These are phyloP conservation scores for Axilococcus clingmanii DNA, from an alignment of 139 green algal genomes.

Conservation along the genomic window DNA sequence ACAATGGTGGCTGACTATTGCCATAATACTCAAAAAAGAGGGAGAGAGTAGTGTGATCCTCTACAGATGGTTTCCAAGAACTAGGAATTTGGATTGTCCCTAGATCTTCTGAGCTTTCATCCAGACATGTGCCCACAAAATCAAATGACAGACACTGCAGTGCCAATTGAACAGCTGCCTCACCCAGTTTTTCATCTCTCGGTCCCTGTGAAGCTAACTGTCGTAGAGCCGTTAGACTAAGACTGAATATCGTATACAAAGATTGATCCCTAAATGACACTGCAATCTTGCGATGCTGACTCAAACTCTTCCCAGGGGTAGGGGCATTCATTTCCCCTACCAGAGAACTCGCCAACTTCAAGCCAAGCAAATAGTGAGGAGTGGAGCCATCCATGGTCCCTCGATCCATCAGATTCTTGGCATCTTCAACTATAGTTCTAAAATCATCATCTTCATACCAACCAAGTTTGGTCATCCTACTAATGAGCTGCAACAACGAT, in stretches of 20 bases:
- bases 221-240: slow-evolving; percentile 44
- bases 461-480: slow-evolving; percentile 85
- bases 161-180: slow-evolving; percentile 67
- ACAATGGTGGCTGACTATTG: slow-evolving; percentile 65
- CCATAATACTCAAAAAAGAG: slow-evolving; percentile 89
- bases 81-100: slow-evolving; percentile 85
- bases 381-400: slow-evolving; percentile 19
- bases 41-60: slow-evolving; percentile 77
- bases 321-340: slow-evolving; percentile 89
- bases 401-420: slow-evolving; percentile 52
- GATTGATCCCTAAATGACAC: slow-evolving; percentile 37
- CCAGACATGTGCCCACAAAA: slow-evolving; percentile 94
- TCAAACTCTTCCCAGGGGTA: slow-evolving; percentile 75
- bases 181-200: slow-evolving; percentile 57
- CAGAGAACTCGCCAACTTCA: slow-evolving; percentile 81
- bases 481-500: slow-evolving; percentile 76
- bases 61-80: slow-evolving; percentile 50
- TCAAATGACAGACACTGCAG: slow-evolving; percentile 91
- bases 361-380: slow-evolving; percentile 79
- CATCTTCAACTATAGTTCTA: slow-evolving; percentile 76
- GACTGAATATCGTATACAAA: slow-evolving; percentile 40
- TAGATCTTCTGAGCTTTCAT: slow-evolving; percentile 91
- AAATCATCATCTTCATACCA: slow-evolving; percentile 89
- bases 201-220: slow-evolving; percentile 36
- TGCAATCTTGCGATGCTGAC: slow-evolving; percentile 82